phyloP scores from a whole-genome alignment of 345 rosid species.

The Mallotus nudiflorus region DNA sequence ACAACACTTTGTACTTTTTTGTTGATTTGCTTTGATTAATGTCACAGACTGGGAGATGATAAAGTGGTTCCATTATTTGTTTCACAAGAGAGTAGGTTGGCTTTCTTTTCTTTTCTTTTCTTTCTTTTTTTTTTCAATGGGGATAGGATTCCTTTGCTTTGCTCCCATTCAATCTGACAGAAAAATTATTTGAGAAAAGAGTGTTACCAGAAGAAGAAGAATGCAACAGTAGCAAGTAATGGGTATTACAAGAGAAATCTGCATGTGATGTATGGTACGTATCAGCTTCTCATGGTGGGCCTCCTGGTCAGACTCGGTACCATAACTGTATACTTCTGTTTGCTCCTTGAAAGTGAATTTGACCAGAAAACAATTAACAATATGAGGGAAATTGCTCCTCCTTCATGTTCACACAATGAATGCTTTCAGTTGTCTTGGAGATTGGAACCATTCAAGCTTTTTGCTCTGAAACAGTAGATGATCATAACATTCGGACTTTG shows the following conservation, averaged over 20 bases:
- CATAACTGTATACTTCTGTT: slow-evolving; percentile 32
- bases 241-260: slow-evolving; percentile 39
- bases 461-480: slow-evolving; percentile 5
- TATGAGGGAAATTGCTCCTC: slow-evolving; percentile 9
- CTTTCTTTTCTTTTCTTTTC: slow-evolving; percentile 8
- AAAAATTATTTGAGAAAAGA: slow-evolving; percentile 31
- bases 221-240: slow-evolving; percentile 57
- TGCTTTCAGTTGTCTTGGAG: background rate
- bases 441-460: slow-evolving; percentile 12
- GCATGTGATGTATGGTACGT: slow-evolving; percentile 63
- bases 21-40: slow-evolving; percentile 2
- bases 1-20: background rate
- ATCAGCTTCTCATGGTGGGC: slow-evolving; percentile 53
- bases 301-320: slow-evolving; percentile 35
- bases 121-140: too few relatives aligned
- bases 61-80: slow-evolving; percentile 10
- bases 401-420: slow-evolving; percentile 17
- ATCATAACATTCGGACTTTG: background rate
- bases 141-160: slow-evolving; percentile 21
- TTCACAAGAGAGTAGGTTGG: slow-evolving; percentile 19
- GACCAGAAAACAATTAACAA: slow-evolving; percentile 27
- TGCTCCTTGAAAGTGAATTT: slow-evolving; percentile 31
- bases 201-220: slow-evolving; percentile 48
- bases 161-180: slow-evolving; percentile 43
- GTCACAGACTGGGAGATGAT: slow-evolving; percentile 13